Percentiles rank a stretch among this genome's conserved stretches.
Conservation (phyloP, 176 grass and related monocot species). For the Typha latifolia region DNA sequence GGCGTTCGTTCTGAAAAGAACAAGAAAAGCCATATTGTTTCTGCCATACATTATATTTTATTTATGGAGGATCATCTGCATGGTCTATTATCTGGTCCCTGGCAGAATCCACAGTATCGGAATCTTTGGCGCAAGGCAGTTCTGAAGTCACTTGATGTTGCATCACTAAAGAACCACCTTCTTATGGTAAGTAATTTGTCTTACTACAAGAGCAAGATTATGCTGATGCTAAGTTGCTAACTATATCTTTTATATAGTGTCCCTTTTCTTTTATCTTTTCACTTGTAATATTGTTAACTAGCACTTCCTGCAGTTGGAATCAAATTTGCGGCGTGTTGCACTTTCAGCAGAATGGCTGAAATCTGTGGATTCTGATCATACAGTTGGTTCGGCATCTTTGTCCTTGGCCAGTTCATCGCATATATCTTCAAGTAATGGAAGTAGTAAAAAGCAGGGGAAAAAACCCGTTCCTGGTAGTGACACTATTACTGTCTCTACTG, state of each 20-base stretch:
- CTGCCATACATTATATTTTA: conserved; percentile 47
- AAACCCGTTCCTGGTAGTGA: conserved; percentile 39
- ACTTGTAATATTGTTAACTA: conserved; percentile 14
- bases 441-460: conserved; percentile 54
- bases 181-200: conserved; percentile 39
- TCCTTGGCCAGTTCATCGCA: conserved; percentile 47
- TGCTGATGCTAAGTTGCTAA: background rate
- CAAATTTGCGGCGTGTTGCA: conserved; percentile 59
- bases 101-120: conserved; percentile 79
- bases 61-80: conserved; percentile 71
- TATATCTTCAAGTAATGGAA: conserved; percentile 32
- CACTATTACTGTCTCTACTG: conserved; percentile 42
- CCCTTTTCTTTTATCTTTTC: background rate
- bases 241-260: background rate
- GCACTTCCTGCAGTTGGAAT: conserved; percentile 61
- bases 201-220: background rate
- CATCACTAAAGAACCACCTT: conserved; percentile 65
- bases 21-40: conserved; percentile 52
- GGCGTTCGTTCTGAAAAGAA: conserved; percentile 41
- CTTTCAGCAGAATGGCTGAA: conserved; percentile 70
- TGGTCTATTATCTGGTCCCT: conserved; percentile 78
- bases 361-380: conserved; percentile 73
- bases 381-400: conserved; percentile 81
- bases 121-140: conserved; percentile 61
- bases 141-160: conserved; percentile 53